These are phyloP conservation scores for Neurospora sp. DNA, from an alignment of 495 filamentous ascomycete species.

Conservation along the genomic window DNA sequence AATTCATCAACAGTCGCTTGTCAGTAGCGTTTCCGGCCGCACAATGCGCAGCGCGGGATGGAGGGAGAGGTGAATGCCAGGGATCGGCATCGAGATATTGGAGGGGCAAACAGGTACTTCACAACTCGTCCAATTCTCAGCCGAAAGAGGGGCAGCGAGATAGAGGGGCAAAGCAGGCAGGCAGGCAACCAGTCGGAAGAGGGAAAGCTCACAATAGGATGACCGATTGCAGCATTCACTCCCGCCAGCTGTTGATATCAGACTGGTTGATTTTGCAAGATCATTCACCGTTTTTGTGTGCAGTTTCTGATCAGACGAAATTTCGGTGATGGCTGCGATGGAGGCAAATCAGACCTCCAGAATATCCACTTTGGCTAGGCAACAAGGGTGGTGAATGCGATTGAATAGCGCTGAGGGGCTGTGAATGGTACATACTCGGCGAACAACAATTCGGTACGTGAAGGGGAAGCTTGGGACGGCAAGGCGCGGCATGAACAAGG, in stretches of 20 bases:
- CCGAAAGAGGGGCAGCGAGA: not conserved
- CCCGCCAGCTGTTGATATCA: not conserved
- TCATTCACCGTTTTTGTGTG: not conserved
- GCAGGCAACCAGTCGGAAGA: not conserved
- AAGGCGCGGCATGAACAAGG: constrained; percentile 15
- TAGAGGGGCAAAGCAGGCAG: not conserved
- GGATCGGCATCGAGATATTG: not conserved
- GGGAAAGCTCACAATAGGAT: not conserved
- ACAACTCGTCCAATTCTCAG: not conserved
- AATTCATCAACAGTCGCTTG: not conserved
- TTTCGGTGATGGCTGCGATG: not conserved
- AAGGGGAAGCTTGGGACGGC: constrained; percentile 6
- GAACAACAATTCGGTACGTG: not conserved
- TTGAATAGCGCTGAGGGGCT: not conserved
- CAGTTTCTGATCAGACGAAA: not conserved
- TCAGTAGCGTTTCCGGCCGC: not conserved
- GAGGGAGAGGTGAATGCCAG: not conserved
- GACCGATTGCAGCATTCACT: not conserved
- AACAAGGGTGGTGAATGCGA: not conserved
- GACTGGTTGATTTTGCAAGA: not conserved
- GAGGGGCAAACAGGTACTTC: not conserved
- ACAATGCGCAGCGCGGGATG: not conserved
- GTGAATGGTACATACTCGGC: not conserved
- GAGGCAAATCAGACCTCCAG: not conserved
- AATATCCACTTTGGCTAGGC: not conserved